These are phyloP conservation scores for Sordariomycetes sp. DNA, from an alignment of 2,329 filamentous ascomycete genomes.

Conservation along the genomic window DNA sequence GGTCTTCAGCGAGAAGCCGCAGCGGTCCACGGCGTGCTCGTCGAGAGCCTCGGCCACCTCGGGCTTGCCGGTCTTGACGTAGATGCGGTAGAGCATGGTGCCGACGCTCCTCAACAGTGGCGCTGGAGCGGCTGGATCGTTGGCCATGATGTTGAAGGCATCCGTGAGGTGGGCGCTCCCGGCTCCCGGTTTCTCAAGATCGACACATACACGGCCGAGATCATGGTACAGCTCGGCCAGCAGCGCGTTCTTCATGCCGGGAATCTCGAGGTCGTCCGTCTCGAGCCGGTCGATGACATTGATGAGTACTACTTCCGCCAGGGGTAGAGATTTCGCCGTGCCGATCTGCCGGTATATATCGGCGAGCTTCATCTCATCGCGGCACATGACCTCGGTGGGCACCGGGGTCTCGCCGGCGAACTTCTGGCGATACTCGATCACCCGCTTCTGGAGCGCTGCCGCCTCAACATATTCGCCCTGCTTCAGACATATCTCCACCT, in stretches of 20 bases:
- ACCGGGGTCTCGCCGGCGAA: background rate
- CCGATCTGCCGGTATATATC: constrained; percentile 1
- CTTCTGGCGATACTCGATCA: background rate
- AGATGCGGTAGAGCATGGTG: constrained; percentile 11
- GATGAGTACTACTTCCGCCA: background rate
- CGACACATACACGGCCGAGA: constrained; percentile 14
- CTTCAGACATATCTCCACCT: background rate
- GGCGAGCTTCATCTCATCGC: constrained; percentile 2
- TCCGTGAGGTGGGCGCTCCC: constrained; percentile 11
- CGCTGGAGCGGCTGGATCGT: constrained; percentile 7
- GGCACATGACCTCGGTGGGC: background rate
- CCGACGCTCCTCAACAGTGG: constrained; percentile 12
- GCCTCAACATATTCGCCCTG: background rate
- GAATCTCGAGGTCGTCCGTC: background rate
- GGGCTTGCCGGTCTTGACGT: constrained; percentile 4
- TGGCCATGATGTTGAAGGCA: constrained; percentile 14
- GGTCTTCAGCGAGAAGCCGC: constrained; percentile 8
- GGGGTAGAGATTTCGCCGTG: background rate
- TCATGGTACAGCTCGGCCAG: constrained; percentile 13
- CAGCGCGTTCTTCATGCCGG: background rate
- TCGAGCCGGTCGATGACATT: background rate
- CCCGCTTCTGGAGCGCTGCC: background rate
- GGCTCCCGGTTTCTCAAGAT: constrained; percentile 9
- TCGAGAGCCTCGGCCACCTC: constrained; percentile 2
- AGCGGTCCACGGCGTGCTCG: constrained; percentile 1